phyloP scores from a whole-genome alignment of 768 basidiomycete species.

The Mrakia blollopis region DNA sequence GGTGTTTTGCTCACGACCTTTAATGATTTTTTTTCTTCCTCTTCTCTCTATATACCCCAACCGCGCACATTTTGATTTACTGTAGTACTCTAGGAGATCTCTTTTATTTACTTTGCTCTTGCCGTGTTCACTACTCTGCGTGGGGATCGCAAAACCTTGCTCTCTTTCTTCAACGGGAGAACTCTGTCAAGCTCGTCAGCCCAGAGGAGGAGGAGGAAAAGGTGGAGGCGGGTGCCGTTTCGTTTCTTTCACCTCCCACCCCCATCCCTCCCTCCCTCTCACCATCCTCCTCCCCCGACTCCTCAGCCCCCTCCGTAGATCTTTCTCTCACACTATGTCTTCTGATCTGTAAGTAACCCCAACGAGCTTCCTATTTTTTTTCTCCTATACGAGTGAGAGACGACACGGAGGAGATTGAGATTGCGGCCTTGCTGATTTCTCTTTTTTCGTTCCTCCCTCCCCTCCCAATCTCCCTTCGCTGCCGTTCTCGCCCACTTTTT shows the following conservation, averaged over 20 bases:
- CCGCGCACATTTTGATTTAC: too few species aligned
- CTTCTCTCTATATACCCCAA: not conserved
- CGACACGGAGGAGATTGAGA: not conserved
- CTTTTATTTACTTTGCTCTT: not conserved
- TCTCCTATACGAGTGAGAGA: not conserved
- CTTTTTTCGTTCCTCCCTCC: too few species aligned
- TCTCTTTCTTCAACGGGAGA: not conserved
- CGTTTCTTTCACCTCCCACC: not conserved
- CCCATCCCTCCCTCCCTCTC: not conserved
- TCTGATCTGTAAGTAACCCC: slow-evolving; percentile 19
- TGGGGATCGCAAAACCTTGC: not conserved
- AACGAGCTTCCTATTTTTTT: not conserved
- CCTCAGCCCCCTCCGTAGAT: slow-evolving; percentile 1
- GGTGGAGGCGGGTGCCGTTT: too few species aligned
- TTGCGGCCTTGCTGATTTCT: too few species aligned
- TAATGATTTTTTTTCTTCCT: not conserved
- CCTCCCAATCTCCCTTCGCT: too few species aligned
- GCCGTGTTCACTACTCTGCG: not conserved
- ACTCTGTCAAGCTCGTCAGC: slow-evolving; percentile 5
- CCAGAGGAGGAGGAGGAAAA: too few species aligned
- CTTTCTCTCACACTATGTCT: slow-evolving; percentile 5
- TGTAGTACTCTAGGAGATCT: not conserved
- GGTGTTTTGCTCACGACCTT: not conserved
- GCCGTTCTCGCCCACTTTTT: too few species aligned
- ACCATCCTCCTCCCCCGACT: slow-evolving; percentile 1